Conservation (phyloP, 352 stramenopile species). For the Phytophthora rubi region DNA sequence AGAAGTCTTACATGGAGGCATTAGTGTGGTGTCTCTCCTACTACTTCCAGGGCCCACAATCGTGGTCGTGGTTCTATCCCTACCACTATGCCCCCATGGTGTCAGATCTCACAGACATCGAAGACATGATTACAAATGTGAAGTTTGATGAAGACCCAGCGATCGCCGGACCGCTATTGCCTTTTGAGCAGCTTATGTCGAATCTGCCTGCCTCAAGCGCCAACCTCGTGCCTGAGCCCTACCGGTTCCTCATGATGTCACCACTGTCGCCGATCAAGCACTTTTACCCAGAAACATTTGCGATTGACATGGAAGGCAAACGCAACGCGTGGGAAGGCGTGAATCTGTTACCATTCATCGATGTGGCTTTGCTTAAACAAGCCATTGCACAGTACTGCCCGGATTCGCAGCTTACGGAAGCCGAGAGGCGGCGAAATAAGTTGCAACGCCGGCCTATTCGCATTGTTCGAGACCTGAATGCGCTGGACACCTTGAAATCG, state of each 20-base stretch:
- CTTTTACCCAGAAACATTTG: conserved; percentile 91
- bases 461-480: conserved; percentile 88
- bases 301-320: conserved; percentile 90
- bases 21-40: conserved; percentile 84
- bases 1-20: conserved; percentile 81
- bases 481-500: conserved; percentile 71
- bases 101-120: conserved; percentile 96
- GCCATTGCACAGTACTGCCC: conserved; percentile 94
- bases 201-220: conserved; percentile 95
- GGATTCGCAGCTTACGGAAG: conserved; percentile 86
- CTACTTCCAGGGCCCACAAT: conserved; percentile 93
- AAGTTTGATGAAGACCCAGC: conserved; percentile 85
- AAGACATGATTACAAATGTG: conserved; percentile 61
- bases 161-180: conserved; percentile 89
- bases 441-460: conserved; percentile 69
- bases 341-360: conserved; percentile 99
- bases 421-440: conserved; percentile 92
- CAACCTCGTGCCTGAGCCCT: conserved; percentile 95
- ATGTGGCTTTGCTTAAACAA: conserved; percentile 90
- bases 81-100: conserved; percentile 99
- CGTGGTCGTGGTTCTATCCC: conserved; percentile 99
- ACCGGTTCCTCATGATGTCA: conserved; percentile 95
- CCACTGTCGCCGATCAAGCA: conserved; percentile 96
- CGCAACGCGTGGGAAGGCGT: conserved; percentile 99
- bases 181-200: conserved; percentile 98